Evolutionary conservation across 192 early-diverging fungal genomes (phyloP).

Genomic region (Chytriomyces sp.): DNA sequence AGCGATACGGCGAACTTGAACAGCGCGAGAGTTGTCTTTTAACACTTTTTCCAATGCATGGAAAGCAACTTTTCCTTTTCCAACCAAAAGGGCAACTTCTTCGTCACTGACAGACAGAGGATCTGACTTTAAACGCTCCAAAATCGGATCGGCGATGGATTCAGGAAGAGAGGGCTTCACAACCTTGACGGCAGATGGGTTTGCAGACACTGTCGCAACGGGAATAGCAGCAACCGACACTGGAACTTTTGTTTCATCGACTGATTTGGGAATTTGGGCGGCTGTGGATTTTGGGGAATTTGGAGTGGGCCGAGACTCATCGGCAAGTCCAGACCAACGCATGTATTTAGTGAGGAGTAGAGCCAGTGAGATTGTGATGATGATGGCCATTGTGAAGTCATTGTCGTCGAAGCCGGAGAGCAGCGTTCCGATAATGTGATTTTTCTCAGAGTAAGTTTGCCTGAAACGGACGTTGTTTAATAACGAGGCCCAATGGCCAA

Average conservation of each 20-base stretch:
- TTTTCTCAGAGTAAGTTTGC: background rate
- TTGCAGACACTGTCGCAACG: background rate
- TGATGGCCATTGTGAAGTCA: conserved; percentile 14
- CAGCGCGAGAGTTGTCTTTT: conserved; percentile 79
- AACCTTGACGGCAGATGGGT: background rate
- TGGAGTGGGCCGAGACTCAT: conserved; percentile 10
- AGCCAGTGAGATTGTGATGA: conserved; percentile 12
- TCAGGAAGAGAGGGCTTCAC: conserved; percentile 18
- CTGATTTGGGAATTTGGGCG: background rate
- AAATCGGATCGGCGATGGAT: background rate
- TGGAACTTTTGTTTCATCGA: background rate
- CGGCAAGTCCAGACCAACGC: conserved; percentile 14
- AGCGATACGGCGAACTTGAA: conserved; percentile 77
- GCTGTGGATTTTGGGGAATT: background rate
- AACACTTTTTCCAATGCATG: conserved; percentile 91
- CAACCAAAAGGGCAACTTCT: conserved; percentile 75
- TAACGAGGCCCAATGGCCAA: no score
- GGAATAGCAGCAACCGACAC: background rate
- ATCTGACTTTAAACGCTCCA: conserved; percentile 2
- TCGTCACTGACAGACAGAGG: conserved; percentile 67
- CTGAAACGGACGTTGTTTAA: no score
- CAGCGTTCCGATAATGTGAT: conserved; percentile 12
- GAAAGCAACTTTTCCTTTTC: conserved; percentile 72
- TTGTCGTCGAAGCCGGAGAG: conserved; percentile 31
- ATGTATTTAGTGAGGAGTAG: conserved; percentile 16